Evolutionary conservation across 495 filamentous ascomycete genomes (phyloP).

Genomic region (Sporormia fimetaria): DNA sequence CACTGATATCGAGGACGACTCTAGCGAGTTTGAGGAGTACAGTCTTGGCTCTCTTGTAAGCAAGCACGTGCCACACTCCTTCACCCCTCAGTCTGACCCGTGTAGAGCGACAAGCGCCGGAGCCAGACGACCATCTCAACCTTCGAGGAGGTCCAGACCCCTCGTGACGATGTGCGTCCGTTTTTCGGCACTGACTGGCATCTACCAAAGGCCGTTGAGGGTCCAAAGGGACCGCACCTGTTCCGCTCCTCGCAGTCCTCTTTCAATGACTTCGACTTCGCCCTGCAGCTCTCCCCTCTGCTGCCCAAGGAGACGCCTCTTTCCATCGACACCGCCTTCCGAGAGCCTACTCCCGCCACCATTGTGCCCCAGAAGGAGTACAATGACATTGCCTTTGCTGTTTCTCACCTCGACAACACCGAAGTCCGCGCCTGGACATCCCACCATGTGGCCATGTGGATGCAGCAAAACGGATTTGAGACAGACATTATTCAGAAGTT

Average conservation of each 20-base stretch:
- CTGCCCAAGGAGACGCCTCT: constrained; percentile 29
- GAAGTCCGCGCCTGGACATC: constrained; percentile 56
- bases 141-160: constrained; percentile 63
- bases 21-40: constrained; percentile 47
- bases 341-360: constrained; percentile 21
- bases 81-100: constrained; percentile 1
- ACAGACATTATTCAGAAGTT: constrained; percentile 67
- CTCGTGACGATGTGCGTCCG: constrained; percentile 29
- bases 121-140: constrained; percentile 67
- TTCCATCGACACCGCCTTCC: constrained; percentile 27
- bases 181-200: constrained; percentile 38
- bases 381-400: constrained; percentile 33
- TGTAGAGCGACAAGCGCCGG: constrained; percentile 37
- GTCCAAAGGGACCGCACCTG: constrained; percentile 78
- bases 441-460: constrained; percentile 68
- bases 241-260: constrained; percentile 53
- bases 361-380: constrained; percentile 29
- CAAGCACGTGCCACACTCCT: neutral
- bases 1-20: constrained; percentile 60
- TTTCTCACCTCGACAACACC: constrained; percentile 44
- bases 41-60: constrained; percentile 55
- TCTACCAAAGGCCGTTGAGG: constrained; percentile 52
- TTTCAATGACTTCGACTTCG: constrained; percentile 43
- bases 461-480: constrained; percentile 63
- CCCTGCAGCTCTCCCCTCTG: constrained; percentile 54